Conservation (phyloP, 164 flowering plant genomes). For the Vitis riparia region DNA sequence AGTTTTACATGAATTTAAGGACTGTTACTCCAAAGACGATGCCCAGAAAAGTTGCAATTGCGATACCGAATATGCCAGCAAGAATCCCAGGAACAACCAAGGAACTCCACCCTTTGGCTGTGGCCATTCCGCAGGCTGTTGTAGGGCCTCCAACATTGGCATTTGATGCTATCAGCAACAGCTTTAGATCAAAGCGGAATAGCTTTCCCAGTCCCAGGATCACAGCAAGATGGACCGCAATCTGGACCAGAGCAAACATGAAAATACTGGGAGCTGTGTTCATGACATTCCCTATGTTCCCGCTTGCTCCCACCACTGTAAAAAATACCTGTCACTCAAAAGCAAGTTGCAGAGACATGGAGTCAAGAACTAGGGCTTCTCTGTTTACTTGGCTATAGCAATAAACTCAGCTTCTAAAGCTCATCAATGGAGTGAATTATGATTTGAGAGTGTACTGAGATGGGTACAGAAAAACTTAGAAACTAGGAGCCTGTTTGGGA, state of each 20-base stretch:
- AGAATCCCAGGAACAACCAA: slow-evolving; percentile 84
- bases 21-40: slow-evolving; percentile 62
- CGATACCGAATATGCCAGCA: slow-evolving; percentile 89
- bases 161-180: slow-evolving; percentile 83
- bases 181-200: slow-evolving; percentile 57
- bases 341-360: neutral
- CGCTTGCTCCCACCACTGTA: slow-evolving; percentile 87
- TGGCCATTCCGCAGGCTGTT: slow-evolving; percentile 97
- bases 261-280: slow-evolving; percentile 84
- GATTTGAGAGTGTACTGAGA: too few relatives aligned
- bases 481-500: too few relatives aligned
- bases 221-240: slow-evolving; percentile 75
- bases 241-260: slow-evolving; percentile 73
- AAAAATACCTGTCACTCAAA: slow-evolving; percentile 64
- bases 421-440: too few relatives aligned
- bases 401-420: too few relatives aligned
- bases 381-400: too few relatives aligned
- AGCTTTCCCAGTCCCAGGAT: slow-evolving; percentile 88
- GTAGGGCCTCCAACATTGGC: slow-evolving; percentile 98
- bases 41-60: slow-evolving; percentile 89
- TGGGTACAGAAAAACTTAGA: too few relatives aligned
- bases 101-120: slow-evolving; percentile 88
- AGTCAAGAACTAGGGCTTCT: too few relatives aligned
- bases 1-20: slow-evolving; percentile 53
- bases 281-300: slow-evolving; percentile 76